Conservation (phyloP, 75 land plant species). For the Azolla pinnata region DNA sequence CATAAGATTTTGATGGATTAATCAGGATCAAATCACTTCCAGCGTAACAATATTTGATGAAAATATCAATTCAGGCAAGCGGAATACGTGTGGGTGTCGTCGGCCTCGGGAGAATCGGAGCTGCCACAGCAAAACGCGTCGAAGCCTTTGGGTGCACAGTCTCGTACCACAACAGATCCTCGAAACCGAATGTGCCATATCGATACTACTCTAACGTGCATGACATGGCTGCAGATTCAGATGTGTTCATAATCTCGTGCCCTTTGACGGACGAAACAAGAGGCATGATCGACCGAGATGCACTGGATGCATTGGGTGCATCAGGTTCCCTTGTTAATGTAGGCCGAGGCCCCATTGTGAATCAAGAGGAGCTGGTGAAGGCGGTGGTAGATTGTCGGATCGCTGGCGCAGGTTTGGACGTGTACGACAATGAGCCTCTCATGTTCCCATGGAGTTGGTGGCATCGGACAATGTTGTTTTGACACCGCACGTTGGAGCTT, state of each 20-base stretch:
- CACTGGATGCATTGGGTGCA: slow-evolving; percentile 78
- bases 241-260: slow-evolving; percentile 71
- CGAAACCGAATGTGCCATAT: slow-evolving; percentile 51
- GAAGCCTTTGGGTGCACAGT: slow-evolving; percentile 77
- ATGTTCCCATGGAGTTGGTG: slow-evolving; percentile 71
- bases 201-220: slow-evolving; percentile 44
- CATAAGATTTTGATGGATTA: too few species aligned
- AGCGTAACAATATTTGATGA: too few species aligned
- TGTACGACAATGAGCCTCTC: slow-evolving; percentile 83
- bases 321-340: slow-evolving; percentile 77
- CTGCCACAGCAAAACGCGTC: slow-evolving; percentile 72
- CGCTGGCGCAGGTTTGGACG: slow-evolving; percentile 90
- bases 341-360: slow-evolving; percentile 68
- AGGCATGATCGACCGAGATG: slow-evolving; percentile 69
- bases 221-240: slow-evolving; percentile 62
- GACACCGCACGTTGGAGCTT: slow-evolving; percentile 71
- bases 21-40: too few species aligned
- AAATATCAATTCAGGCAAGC: slow-evolving; percentile 85
- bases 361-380: slow-evolving; percentile 76
- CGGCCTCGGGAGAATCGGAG: slow-evolving; percentile 86
- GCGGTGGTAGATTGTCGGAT: slow-evolving; percentile 69
- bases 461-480: slow-evolving; percentile 28
- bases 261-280: slow-evolving; percentile 61
- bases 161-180: slow-evolving; percentile 54
- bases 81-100: slow-evolving; percentile 85